These are phyloP conservation scores for Nigrograna mackinnonii DNA, from an alignment of 2,329 filamentous ascomycete genomes.

Conservation along the genomic window DNA sequence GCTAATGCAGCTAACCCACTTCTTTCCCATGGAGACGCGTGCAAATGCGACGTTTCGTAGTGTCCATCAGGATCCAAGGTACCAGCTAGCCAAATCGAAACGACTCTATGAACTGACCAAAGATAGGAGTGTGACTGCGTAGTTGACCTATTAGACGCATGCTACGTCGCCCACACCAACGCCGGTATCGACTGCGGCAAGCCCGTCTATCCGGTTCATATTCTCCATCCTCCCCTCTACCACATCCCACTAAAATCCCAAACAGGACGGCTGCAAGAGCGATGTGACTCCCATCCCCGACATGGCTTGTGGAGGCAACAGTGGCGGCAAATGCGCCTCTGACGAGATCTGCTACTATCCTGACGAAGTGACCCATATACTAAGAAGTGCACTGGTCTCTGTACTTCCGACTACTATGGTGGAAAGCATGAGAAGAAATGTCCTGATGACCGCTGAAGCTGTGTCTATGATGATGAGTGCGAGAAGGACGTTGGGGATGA, in stretches of 20 bases:
- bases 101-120: neutral
- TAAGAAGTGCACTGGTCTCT: conserved; percentile 9
- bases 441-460: conserved; percentile 8
- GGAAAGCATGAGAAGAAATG: conserved; percentile 6
- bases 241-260: neutral
- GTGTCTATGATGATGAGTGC: conserved; percentile 9
- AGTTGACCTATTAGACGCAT: conserved; percentile 5
- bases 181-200: conserved; percentile 11
- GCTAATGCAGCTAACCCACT: conserved; percentile 8
- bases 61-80: conserved; percentile 3
- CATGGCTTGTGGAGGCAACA: conserved; percentile 6
- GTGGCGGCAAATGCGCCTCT: conserved; percentile 5
- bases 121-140: conserved; percentile 9
- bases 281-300: conserved; percentile 7
- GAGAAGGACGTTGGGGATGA: conserved; percentile 4
- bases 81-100: neutral
- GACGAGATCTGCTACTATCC: conserved; percentile 12
- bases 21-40: conserved; percentile 2
- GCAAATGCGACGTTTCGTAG: conserved; percentile 9
- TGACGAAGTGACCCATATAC: conserved; percentile 10
- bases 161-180: conserved; percentile 12
- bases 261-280: conserved; percentile 4
- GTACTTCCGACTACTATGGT: conserved; percentile 10
- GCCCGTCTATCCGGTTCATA: conserved; percentile 6
- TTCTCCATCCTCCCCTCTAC: neutral